phyloP scores from a whole-genome alignment of 2,329 filamentous ascomycete species.

The Cladosporium sp. region DNA sequence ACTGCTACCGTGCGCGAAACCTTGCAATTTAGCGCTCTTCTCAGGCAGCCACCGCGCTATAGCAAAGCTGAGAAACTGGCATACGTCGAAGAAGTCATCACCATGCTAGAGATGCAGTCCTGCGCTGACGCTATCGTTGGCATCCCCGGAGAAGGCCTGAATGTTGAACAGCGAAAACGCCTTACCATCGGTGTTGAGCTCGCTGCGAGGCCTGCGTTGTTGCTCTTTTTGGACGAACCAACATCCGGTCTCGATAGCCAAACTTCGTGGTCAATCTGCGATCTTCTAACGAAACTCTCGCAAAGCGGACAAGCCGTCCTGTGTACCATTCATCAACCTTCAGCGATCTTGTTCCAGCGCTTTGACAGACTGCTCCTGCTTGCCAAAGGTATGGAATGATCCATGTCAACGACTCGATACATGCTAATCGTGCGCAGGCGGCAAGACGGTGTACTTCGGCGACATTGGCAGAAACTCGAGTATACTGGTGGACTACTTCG shows the following conservation, averaged over 20 bases:
- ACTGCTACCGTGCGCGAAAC: constrained; percentile 55
- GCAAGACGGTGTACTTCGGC: constrained; percentile 47
- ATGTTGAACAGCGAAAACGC: constrained; percentile 59
- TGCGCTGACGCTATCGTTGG: constrained; percentile 62
- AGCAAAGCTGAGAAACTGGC: constrained; percentile 55
- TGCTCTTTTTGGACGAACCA: constrained; percentile 60
- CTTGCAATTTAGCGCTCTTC: constrained; percentile 53
- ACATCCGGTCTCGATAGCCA: constrained; percentile 60
- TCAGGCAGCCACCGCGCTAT: constrained; percentile 53
- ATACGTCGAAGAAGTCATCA: constrained; percentile 62
- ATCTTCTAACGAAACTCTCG: constrained; percentile 60
- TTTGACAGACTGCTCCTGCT: constrained; percentile 44
- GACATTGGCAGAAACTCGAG: constrained; percentile 40
- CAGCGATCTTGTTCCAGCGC: constrained; percentile 41
- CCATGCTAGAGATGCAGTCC: constrained; percentile 61
- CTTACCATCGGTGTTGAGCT: constrained; percentile 53
- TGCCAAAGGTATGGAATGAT: constrained; percentile 29
- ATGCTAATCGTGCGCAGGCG: too few relatives aligned
- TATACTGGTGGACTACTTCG: constrained; percentile 51
- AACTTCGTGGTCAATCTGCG: constrained; percentile 60
- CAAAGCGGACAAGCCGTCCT: constrained; percentile 43
- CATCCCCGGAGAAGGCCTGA: constrained; percentile 57
- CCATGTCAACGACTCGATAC: too few relatives aligned
- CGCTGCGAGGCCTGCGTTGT: constrained; percentile 49
- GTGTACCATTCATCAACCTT: constrained; percentile 46